Evolutionary conservation across 108 stramenopile genomes (phyloP).

Genomic region (Nitzschia palea): DNA sequence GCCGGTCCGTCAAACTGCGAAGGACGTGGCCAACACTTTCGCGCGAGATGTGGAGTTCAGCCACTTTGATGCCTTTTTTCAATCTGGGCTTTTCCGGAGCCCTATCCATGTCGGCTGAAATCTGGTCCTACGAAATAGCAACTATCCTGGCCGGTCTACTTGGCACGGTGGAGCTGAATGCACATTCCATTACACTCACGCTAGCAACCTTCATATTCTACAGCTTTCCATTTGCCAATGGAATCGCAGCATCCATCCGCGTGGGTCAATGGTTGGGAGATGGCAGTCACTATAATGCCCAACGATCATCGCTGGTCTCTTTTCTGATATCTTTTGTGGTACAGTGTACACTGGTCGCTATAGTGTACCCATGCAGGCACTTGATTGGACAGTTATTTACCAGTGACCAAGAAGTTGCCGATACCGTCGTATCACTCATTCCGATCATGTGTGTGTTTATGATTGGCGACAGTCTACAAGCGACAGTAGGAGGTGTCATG

Average conservation of each 20-base stretch:
- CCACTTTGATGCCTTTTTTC: conserved; percentile 21
- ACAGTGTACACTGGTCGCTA: conserved; percentile 7
- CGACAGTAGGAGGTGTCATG: conserved; percentile 34
- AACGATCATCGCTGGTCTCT: conserved; percentile 16
- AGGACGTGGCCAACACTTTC: conserved; percentile 32
- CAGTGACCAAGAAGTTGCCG: conserved; percentile 31
- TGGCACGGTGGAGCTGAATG: conserved; percentile 34
- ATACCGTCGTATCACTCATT: conserved; percentile 24
- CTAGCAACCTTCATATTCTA: conserved; percentile 33
- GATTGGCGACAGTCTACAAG: conserved; percentile 33
- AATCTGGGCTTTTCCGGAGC: conserved; percentile 33
- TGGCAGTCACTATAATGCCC: conserved; percentile 21
- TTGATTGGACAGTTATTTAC: conserved; percentile 29
- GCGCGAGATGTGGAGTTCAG: conserved; percentile 7
- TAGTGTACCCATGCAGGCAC: conserved; percentile 17
- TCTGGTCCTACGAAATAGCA: conserved; percentile 41
- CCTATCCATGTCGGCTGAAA: conserved; percentile 32
- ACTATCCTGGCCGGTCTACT: conserved; percentile 45
- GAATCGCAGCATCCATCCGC: conserved; percentile 43
- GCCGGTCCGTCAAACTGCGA: not conserved
- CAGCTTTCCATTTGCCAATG: conserved; percentile 43
- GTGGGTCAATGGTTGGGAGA: conserved; percentile 42
- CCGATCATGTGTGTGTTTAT: conserved; percentile 38
- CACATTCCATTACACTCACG: conserved; percentile 35
- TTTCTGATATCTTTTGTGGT: conserved; percentile 11